phyloP scores from a whole-genome alignment of 2,329 filamentous ascomycete species.

The Fusarium palustre region DNA sequence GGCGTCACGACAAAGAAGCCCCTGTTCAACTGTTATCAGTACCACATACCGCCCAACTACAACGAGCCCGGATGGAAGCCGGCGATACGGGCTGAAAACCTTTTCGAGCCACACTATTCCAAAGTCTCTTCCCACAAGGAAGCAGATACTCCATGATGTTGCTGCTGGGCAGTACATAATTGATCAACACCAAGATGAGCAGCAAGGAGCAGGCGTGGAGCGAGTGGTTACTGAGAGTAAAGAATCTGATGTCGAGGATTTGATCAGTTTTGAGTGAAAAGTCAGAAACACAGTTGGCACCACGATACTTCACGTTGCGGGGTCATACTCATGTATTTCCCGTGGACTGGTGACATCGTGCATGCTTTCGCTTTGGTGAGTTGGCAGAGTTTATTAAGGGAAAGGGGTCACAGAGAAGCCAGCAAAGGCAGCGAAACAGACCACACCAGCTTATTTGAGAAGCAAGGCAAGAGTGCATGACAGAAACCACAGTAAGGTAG shows the following conservation, averaged over 20 bases:
- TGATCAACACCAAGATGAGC: background rate
- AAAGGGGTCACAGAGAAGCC: background rate
- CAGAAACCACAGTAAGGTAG: background rate
- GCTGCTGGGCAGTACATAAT: conserved; percentile 8
- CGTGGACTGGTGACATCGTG: background rate
- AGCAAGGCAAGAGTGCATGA: background rate
- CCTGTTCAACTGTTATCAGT: background rate
- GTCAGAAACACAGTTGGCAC: background rate
- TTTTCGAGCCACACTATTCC: conserved; percentile 2
- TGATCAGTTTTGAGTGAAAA: conserved; percentile 27
- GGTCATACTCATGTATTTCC: background rate
- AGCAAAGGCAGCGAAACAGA: background rate
- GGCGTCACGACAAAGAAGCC: background rate
- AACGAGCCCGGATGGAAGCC: background rate
- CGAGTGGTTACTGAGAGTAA: background rate
- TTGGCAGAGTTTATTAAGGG: background rate
- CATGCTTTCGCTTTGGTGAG: background rate
- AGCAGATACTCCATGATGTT: conserved; percentile 5
- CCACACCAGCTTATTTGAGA: background rate
- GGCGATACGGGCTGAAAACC: background rate
- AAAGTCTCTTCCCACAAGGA: background rate
- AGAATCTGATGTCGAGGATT: conserved; percentile 1
- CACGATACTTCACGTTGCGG: background rate
- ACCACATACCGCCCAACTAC: conserved; percentile 9
- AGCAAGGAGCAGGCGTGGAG: background rate